phyloP scores from a whole-genome alignment of 1,284 basidiomycete species.

The Ceratobasidium sp. region DNA sequence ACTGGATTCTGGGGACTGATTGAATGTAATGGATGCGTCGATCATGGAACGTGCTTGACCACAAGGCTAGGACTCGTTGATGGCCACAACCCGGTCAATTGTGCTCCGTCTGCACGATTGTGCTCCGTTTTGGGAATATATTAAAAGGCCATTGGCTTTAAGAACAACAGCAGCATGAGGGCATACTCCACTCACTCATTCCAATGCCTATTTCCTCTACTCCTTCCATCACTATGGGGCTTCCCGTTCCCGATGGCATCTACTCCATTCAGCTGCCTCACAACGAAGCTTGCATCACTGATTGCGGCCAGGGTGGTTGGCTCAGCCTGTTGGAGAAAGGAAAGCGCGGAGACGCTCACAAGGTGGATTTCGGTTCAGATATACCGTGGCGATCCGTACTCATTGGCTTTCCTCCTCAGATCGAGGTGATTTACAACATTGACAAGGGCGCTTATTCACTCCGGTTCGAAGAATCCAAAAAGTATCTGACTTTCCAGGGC shows the following conservation, averaged over 20 bases:
- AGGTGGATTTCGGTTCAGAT: not conserved
- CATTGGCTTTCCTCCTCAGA: not conserved
- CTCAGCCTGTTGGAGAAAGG: not conserved
- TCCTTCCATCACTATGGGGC: not conserved
- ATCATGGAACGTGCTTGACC: not conserved
- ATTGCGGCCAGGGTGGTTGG: not conserved
- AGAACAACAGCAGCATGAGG: no score
- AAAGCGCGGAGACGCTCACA: not conserved
- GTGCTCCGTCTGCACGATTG: no score
- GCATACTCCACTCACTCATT: no score
- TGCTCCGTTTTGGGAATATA: no score
- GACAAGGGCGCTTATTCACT: not conserved
- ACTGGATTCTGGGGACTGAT: not conserved
- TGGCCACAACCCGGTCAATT: not conserved
- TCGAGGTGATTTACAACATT: not conserved
- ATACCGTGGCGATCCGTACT: not conserved
- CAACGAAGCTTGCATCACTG: not conserved
- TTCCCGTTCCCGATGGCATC: not conserved
- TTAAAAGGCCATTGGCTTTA: no score
- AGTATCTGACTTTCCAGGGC: not conserved
- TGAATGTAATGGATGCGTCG: no score
- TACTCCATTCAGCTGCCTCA: not conserved
- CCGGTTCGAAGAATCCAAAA: not conserved
- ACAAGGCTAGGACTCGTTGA: not conserved
- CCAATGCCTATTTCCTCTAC: not conserved